These are phyloP conservation scores for Gelatoporia subvermispora DNA, from an alignment of 768 basidiomycete genomes.

Conservation along the genomic window DNA sequence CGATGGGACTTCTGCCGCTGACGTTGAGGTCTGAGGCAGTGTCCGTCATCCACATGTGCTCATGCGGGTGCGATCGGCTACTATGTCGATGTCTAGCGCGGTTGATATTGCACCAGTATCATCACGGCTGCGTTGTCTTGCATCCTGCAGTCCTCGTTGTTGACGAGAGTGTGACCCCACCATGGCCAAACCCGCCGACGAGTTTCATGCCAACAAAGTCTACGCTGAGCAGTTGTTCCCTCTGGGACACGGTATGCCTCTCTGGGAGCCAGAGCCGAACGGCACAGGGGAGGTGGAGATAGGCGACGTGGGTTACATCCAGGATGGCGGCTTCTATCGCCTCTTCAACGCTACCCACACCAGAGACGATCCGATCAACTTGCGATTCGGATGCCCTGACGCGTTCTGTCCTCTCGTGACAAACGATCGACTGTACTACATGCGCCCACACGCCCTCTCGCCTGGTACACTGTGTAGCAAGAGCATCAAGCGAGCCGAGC, in stretches of 20 bases:
- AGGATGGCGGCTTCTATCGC: slow-evolving; percentile 13
- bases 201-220: not conserved
- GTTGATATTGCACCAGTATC: too few species aligned
- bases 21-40: too few species aligned
- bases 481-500: not conserved
- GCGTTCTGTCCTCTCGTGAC: not conserved
- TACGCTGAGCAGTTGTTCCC: slow-evolving; percentile 10
- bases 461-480: slow-evolving; percentile 5
- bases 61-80: too few species aligned
- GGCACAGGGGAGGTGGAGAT: slow-evolving; percentile 7
- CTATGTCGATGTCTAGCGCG: too few species aligned
- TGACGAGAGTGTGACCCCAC: too few species aligned
- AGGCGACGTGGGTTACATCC: slow-evolving; percentile 15
- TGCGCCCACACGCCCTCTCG: not conserved
- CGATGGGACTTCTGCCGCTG: too few species aligned
- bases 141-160: too few species aligned
- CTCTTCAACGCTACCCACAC: slow-evolving; percentile 14
- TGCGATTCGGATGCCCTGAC: slow-evolving; percentile 4
- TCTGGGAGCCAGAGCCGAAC: slow-evolving; percentile 14
- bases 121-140: too few species aligned
- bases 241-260: slow-evolving; percentile 5
- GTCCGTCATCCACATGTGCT: too few species aligned
- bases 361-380: slow-evolving; percentile 4
- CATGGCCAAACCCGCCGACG: too few species aligned
- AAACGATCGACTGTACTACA: not conserved